Percentiles rank a stretch among this genome's conserved stretches.
Evolutionary conservation across 164 flowering plant genomes (phyloP).

Genomic region (Macadamia tetraphylla): DNA sequence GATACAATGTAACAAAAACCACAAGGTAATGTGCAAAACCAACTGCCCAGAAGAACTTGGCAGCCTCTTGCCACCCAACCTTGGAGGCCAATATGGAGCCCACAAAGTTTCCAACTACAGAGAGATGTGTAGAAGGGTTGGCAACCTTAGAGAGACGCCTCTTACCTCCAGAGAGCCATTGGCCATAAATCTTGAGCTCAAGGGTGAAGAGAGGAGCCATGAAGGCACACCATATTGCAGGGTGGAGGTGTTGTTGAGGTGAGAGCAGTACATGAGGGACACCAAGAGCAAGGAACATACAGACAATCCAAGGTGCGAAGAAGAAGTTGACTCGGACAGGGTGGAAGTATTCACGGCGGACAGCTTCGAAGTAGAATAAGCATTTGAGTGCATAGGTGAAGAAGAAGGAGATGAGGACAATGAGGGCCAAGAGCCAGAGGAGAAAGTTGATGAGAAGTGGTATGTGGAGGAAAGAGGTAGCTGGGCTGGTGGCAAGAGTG

Average conservation of each 20-base stretch:
- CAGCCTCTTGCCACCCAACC: conserved; percentile 87
- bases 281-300: conserved; percentile 86
- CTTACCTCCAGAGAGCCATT: conserved; percentile 95
- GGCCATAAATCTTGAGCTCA: conserved; percentile 91
- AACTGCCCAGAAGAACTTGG: conserved; percentile 90
- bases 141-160: conserved; percentile 82
- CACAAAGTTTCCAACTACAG: conserved; percentile 92
- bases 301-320: conserved; percentile 94
- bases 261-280: conserved; percentile 39
- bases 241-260: conserved; percentile 38
- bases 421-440: conserved; percentile 68
- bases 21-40: conserved; percentile 94
- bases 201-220: conserved; percentile 71
- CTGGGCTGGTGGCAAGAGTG: conserved; percentile 61
- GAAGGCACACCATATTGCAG: conserved; percentile 71
- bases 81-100: conserved; percentile 83
- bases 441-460: conserved; percentile 56
- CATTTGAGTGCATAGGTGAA: conserved; percentile 67
- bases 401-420: conserved; percentile 46
- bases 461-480: conserved; percentile 73
- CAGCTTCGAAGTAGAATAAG: conserved; percentile 85
- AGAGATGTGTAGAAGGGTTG: conserved; percentile 86
- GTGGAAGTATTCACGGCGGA: conserved; percentile 84
- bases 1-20: conserved; percentile 86
- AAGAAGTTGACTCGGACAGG: conserved; percentile 93